Evolutionary conservation across 176 grass and related monocot genomes (phyloP), one percentile per base, ranked within the genome.

Genomic region (Oryza longistaminata): DNA sequence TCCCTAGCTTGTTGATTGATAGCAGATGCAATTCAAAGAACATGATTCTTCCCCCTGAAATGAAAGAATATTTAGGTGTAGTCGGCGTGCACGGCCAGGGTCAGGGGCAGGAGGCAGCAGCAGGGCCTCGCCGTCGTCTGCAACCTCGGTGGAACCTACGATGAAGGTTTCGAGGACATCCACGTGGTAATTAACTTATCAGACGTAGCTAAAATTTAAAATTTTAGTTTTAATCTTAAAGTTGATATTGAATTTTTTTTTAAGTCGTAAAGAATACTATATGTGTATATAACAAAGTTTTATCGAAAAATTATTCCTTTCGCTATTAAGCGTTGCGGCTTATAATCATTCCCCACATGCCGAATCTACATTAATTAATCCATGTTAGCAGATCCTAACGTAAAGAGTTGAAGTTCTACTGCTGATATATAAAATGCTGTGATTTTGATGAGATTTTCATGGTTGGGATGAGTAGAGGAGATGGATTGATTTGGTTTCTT

Each of bases 81-180:
- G n/a, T n/a, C n/a, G 74, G 17, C 80, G 22, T 90, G 85, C 90
- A 86, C 86, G 0, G 77, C 39, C 21, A 66, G 81, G 76, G 43
- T 2, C 17, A 27, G 66, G 66, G 9, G 73, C 27, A 75, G 67
- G 17, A 77, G 65, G 7, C 55, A 22, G 29, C 29, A 31, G 58
- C 58, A 62, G 11, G 48, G 77, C 0, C 67, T 91, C 75, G 58
- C 71, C 37, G 42, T 95, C 65, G 85, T 90, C 64, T 55, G 87
- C 75, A 90, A 93, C 74, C 86, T 95, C 67, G 90, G 37, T 2
- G 93, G 93, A 1, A 81, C 85, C 16, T 95, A 95, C 85, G 93
- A 95, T 66, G 93, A 89, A 0, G 66, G 52, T 21, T 95, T 93
- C n/a, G 91, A 90, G 33, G 93, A 95, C 42, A 85, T 95, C 17